Evolutionary conservation across 192 early-diverging fungal species (phyloP), one percentile per base, ranked within the genome.

Genomic region (Glomus cerebriforme): DNA sequence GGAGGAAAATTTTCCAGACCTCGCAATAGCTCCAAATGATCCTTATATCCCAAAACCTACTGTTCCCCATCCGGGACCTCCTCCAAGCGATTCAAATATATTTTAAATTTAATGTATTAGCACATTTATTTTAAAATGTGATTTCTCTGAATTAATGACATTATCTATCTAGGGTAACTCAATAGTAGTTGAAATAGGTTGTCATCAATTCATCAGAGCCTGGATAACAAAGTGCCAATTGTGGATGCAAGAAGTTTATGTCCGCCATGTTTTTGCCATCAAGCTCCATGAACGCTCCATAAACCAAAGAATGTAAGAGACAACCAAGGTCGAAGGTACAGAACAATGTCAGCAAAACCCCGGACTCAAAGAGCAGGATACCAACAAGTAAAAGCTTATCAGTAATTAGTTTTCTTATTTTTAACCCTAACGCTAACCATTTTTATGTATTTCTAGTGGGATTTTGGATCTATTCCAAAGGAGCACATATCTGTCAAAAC

Each of bases 91-190:
- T 2, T 13, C 39, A 49, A 26, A 47, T 1, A 19, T 71, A 71
- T 71, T 24, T 71, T 71, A 39, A 71, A 71, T 71, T 71, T 71
- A 49, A 71, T 71, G 22, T 27, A 69, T 69, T 69, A 37, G 7
- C 43, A 69, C 34, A 45, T 69, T 43, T 37, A 37, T 47, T 71
- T 47, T 72, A 43, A 47, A 72, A 72, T 24, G 3, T 73, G 15
- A 73, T 32, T 49, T 32, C 47, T 15, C 13, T 67, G 10, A 67
- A 34, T 34, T 67, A 35, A 19, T 22, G 7, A n/a, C 7, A 34
- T 35, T 39, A 54, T 54, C 0, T 58, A 72, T 49, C 45, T 58
- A 73, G 70, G 24, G 47, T 27, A 32, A 54, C 26, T 49, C 49
- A 3, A 59, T 74, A 26, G 32, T 74, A 4, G 13, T 58, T 1